Evolutionary conservation across 495 filamentous ascomycete species (phyloP).

Genomic region (Aspergillus diversus): DNA sequence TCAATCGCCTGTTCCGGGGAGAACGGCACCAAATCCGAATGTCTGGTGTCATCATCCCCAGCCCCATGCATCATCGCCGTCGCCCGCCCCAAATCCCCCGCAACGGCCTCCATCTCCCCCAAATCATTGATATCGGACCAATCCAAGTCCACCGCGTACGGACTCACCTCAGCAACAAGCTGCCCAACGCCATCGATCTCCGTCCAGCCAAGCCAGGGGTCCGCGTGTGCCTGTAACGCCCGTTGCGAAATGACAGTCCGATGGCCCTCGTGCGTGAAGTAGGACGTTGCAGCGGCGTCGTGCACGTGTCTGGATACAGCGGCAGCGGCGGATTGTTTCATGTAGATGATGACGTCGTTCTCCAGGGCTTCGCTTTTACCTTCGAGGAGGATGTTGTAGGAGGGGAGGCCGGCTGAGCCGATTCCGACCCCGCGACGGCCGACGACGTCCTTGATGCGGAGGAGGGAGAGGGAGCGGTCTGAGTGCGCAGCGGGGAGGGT

Average conservation of each 20-base stretch:
- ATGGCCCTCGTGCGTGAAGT: slow-evolving; percentile 26
- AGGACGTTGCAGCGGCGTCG: slow-evolving; percentile 14
- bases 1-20: slow-evolving; percentile 19
- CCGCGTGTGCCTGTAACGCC: slow-evolving; percentile 22
- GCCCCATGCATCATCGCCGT: slow-evolving; percentile 27
- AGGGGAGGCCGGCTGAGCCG: slow-evolving; percentile 24
- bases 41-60: slow-evolving; percentile 16
- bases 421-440: slow-evolving; percentile 26
- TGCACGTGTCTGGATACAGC: slow-evolving; percentile 22
- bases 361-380: slow-evolving; percentile 25
- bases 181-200: slow-evolving; percentile 25
- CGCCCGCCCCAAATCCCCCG: slow-evolving; percentile 19
- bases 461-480: background rate
- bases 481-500: slow-evolving; percentile 10
- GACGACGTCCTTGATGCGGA: slow-evolving; percentile 23
- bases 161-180: slow-evolving; percentile 24
- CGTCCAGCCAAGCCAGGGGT: slow-evolving; percentile 25
- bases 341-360: slow-evolving; percentile 27
- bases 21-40: slow-evolving; percentile 18
- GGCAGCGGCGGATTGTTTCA: slow-evolving; percentile 22
- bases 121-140: slow-evolving; percentile 25
- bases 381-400: slow-evolving; percentile 23
- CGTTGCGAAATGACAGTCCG: slow-evolving; percentile 26
- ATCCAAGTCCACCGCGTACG: slow-evolving; percentile 23
- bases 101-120: slow-evolving; percentile 16